Conservation (phyloP, 305 asterid genomes). For the Solanum hybrid region DNA sequence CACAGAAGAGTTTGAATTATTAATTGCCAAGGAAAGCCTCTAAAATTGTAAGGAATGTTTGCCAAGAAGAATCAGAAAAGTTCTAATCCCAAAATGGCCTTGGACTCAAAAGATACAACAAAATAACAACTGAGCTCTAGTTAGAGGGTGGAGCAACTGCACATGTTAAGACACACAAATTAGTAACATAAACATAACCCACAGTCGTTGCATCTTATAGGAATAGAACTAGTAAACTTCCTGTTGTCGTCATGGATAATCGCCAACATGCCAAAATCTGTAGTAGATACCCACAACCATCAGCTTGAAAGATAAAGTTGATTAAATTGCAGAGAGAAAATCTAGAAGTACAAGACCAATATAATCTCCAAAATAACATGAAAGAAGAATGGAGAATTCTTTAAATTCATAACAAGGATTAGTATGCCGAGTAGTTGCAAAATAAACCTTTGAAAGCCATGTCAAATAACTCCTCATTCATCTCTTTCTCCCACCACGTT, state of each 20-base stretch:
- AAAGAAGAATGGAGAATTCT: constrained; percentile 1
- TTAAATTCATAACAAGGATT: neutral
- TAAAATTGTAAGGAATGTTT: neutral
- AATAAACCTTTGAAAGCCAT: constrained; percentile 28
- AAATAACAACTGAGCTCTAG: constrained; percentile 15
- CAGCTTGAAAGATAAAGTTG: constrained; percentile 14
- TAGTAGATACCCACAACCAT: constrained; percentile 19
- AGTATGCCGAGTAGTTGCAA: constrained; percentile 17
- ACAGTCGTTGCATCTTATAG: constrained; percentile 6
- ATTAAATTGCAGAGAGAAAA: constrained; percentile 4
- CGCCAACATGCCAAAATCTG: constrained; percentile 25
- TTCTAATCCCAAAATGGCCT: neutral
- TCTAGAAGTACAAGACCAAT: constrained; percentile 22
- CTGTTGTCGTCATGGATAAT: constrained; percentile 17
- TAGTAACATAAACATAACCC: constrained; percentile 15
- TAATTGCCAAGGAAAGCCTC: neutral
- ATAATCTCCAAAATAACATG: constrained; percentile 12
- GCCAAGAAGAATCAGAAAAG: neutral
- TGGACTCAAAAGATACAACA: neutral
- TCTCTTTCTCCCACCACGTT: constrained; percentile 99
- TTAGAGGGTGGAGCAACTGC: constrained; percentile 25
- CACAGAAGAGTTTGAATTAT: neutral
- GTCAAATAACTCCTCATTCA: constrained; percentile 27
- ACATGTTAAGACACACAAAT: constrained; percentile 1
- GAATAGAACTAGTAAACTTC: constrained; percentile 10